Evolutionary conservation across 768 basidiomycete species (phyloP).

Genomic region (Hemileccinum impolitum): DNA sequence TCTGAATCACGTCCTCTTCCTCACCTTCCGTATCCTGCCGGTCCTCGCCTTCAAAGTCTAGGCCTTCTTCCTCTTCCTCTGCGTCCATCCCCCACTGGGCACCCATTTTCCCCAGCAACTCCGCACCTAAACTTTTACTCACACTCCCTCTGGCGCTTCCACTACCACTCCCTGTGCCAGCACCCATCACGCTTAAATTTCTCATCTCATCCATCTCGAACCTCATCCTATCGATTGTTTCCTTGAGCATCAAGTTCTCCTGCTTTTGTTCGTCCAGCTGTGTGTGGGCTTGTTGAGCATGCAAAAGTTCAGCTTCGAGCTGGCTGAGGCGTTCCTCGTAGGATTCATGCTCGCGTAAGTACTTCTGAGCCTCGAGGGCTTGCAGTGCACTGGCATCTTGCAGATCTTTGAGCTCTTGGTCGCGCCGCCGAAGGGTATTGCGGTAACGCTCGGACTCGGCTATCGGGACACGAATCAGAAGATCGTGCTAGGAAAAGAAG

Average conservation of each 20-base stretch:
- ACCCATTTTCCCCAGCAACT: constrained; percentile 63
- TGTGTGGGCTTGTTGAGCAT: constrained; percentile 68
- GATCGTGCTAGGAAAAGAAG: neutral
- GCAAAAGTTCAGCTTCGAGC: constrained; percentile 68
- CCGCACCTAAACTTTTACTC: constrained; percentile 74
- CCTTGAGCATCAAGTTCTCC: constrained; percentile 88
- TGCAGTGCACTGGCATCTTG: constrained; percentile 60
- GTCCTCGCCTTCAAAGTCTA: constrained; percentile 38
- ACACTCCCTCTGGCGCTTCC: constrained; percentile 54
- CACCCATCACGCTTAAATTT: constrained; percentile 36
- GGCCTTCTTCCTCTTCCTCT: constrained; percentile 37
- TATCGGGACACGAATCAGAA: constrained; percentile 22
- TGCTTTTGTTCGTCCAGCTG: constrained; percentile 91
- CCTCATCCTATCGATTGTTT: constrained; percentile 93
- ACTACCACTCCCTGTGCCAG: constrained; percentile 39
- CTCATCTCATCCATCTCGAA: constrained; percentile 94
- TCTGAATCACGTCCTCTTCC: constrained; percentile 67
- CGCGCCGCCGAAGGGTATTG: constrained; percentile 67
- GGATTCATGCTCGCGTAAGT: constrained; percentile 59
- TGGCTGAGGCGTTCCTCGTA: constrained; percentile 68
- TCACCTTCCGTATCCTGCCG: constrained; percentile 61
- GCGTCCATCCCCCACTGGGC: constrained; percentile 41
- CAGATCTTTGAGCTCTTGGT: constrained; percentile 64
- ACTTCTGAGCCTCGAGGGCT: constrained; percentile 65
- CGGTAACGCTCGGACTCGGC: constrained; percentile 79